phyloP scores from a whole-genome alignment of 192 early-diverging fungal species.

The Gigaspora rosea region DNA sequence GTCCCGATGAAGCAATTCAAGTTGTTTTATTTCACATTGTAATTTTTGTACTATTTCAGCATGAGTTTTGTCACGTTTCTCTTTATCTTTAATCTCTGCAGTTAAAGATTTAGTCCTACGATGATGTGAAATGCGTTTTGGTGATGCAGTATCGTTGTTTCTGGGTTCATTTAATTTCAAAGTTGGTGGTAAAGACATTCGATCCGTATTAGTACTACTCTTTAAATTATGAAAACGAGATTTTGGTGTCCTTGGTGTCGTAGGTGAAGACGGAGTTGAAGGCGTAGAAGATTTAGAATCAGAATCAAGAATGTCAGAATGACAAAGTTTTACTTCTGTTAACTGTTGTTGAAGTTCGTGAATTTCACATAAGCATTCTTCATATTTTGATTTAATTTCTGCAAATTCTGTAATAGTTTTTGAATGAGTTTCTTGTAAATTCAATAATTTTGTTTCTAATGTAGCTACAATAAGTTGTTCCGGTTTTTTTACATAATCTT shows the following conservation, averaged over 20 bases:
- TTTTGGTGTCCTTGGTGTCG: not conserved
- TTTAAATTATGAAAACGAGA: too few relatives aligned
- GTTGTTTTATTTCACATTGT: too few relatives aligned
- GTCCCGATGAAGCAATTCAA: too few relatives aligned
- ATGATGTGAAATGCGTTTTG: not conserved
- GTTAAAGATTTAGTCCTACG: too few relatives aligned
- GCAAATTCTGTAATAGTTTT: not conserved
- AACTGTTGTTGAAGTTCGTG: not conserved
- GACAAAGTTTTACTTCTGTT: not conserved
- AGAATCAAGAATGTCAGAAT: not conserved
- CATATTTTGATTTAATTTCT: conserved; percentile 11
- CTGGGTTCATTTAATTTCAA: too few relatives aligned
- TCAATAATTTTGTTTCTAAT: not conserved
- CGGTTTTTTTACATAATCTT: not conserved
- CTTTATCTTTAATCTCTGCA: not conserved
- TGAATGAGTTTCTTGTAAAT: not conserved
- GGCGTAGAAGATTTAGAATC: not conserved
- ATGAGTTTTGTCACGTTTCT: too few relatives aligned
- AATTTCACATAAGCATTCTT: conserved; percentile 7
- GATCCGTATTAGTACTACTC: not conserved
- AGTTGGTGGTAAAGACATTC: not conserved
- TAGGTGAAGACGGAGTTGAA: not conserved
- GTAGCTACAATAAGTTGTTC: not conserved
- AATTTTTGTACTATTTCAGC: too few relatives aligned
- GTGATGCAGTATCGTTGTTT: too few relatives aligned